Evolutionary conservation across 495 filamentous ascomycete genomes (phyloP).

Genomic region (Penicillium silybi): DNA sequence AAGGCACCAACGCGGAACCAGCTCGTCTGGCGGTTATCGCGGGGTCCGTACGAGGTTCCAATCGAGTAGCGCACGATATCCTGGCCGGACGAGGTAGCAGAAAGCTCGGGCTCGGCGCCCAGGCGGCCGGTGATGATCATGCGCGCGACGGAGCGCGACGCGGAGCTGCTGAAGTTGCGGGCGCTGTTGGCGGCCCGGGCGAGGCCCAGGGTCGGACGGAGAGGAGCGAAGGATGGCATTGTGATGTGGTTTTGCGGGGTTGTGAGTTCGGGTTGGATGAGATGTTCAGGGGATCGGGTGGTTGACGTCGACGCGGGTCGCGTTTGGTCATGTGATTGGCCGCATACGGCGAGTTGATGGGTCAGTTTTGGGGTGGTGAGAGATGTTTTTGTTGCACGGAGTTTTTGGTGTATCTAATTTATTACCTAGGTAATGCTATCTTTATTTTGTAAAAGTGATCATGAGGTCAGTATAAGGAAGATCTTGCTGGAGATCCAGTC

Average conservation of each 20-base stretch:
- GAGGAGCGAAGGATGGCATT: conserved; percentile 50
- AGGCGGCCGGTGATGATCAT: conserved; percentile 77
- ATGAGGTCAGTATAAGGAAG: too few relatives aligned
- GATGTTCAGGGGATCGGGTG: conserved; percentile 26
- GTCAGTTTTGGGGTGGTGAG: neutral
- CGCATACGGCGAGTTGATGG: neutral
- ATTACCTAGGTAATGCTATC: too few relatives aligned
- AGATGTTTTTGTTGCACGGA: neutral
- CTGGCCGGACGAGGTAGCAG: conserved; percentile 58
- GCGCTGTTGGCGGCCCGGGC: conserved; percentile 31
- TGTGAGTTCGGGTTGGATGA: conserved; percentile 31
- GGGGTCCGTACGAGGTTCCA: conserved; percentile 52
- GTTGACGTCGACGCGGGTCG: conserved; percentile 1
- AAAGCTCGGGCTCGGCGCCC: conserved; percentile 63
- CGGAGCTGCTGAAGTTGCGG: conserved; percentile 57
- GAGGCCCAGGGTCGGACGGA: conserved; percentile 35
- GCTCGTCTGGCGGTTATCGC: conserved; percentile 63
- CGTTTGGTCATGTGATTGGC: conserved; percentile 1
- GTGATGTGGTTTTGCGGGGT: conserved; percentile 16
- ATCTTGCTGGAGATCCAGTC: neutral
- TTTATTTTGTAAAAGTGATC: too few relatives aligned
- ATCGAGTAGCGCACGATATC: conserved; percentile 68
- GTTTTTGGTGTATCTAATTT: neutral
- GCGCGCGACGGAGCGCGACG: conserved; percentile 44
- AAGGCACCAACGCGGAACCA: conserved; percentile 75